phyloP scores from a whole-genome alignment of 352 stramenopile species.

The Globisporangium viniferum region DNA sequence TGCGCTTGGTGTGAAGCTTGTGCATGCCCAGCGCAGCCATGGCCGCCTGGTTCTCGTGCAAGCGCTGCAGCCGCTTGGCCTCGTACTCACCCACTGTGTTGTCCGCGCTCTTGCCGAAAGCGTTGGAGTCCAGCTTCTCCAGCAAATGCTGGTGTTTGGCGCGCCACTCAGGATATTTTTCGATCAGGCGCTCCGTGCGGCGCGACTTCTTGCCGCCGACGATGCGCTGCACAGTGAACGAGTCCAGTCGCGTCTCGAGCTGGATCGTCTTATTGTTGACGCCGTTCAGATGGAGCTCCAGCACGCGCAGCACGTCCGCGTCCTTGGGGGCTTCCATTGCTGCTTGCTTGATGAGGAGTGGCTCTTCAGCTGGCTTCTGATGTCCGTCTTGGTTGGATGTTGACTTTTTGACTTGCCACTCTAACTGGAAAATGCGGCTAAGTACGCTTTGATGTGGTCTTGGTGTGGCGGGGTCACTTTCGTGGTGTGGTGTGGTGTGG shows the following conservation, averaged over 20 bases:
- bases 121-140: background rate
- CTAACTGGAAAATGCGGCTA: too few species aligned
- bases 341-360: too few species aligned
- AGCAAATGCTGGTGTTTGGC: background rate
- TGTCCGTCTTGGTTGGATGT: too few species aligned
- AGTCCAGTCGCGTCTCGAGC: background rate
- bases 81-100: slow-evolving; percentile 35
- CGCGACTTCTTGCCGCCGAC: background rate
- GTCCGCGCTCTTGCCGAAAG: background rate
- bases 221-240: slow-evolving; percentile 3
- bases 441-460: too few species aligned
- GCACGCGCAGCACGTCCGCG: background rate
- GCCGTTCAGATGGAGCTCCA: background rate
- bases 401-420: too few species aligned
- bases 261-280: background rate
- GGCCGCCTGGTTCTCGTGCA: slow-evolving; percentile 45
- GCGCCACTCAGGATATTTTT: background rate
- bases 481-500: too few species aligned
- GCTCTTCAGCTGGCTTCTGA: too few species aligned
- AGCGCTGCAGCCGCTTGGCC: slow-evolving; percentile 50
- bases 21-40: slow-evolving; percentile 39
- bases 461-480: too few species aligned
- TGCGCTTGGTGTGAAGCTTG: slow-evolving; percentile 7
- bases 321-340: background rate
- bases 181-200: background rate